A percentile compares a stretch with the other conserved stretches of the same genome.
These are phyloP conservation scores for Sideroxylon spinosum DNA, from an alignment of 179 eudicot species.

Conservation along the genomic window DNA sequence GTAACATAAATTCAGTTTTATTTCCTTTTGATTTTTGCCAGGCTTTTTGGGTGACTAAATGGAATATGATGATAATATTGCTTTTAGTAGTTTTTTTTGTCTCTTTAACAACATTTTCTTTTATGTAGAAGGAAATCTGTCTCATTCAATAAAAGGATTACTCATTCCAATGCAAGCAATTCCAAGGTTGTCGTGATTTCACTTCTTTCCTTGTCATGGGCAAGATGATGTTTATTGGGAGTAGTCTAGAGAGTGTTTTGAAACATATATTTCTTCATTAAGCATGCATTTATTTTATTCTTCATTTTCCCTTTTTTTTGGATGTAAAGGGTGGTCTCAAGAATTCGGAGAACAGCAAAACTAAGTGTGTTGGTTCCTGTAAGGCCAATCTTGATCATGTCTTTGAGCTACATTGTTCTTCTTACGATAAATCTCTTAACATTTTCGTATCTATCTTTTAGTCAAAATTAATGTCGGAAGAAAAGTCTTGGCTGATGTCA, in stretches of 20 bases:
- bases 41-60: neutral
- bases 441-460: conserved; percentile 16
- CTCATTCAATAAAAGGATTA: conserved; percentile 19
- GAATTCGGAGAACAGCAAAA: conserved; percentile 31
- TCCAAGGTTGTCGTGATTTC: conserved; percentile 11
- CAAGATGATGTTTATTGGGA: neutral
- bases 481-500: conserved; percentile 71
- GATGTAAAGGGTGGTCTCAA: conserved; percentile 28
- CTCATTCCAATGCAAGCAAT: conserved; percentile 14
- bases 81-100: neutral
- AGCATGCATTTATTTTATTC: neutral
- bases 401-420: neutral
- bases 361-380: conserved; percentile 34
- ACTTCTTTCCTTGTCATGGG: neutral
- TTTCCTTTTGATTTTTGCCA: neutral
- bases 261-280: neutral
- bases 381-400: conserved; percentile 20
- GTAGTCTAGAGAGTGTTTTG: neutral
- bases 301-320: neutral
- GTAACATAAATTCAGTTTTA: neutral
- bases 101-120: neutral
- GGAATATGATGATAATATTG: neutral
- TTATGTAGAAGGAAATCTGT: conserved; percentile 30
- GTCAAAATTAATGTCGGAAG: conserved; percentile 40
- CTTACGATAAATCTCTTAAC: conserved; percentile 10